phyloP scores from a whole-genome alignment of 179 eudicot species.

The Spinacia oleracea region DNA sequence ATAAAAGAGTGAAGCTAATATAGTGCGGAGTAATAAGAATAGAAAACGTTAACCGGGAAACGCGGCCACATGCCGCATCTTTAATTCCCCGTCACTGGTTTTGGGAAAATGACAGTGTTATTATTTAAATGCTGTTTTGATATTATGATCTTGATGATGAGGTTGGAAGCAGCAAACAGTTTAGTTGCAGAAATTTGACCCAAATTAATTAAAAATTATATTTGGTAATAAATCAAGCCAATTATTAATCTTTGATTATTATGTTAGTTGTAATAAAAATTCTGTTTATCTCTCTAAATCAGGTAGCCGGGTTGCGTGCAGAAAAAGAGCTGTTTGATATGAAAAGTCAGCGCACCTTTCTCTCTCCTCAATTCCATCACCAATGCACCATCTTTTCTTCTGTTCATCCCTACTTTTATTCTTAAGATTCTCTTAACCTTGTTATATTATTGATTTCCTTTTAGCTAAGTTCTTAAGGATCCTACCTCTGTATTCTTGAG shows the following conservation, averaged over 20 bases:
- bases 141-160: conserved; percentile 3
- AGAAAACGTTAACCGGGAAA: conserved; percentile 1
- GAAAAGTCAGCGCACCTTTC: conserved; percentile 36
- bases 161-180: background rate
- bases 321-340: conserved; percentile 13
- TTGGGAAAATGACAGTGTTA: background rate
- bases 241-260: conserved; percentile 6
- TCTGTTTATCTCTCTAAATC: conserved; percentile 3
- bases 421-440: background rate
- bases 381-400: background rate
- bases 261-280: background rate
- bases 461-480: too few species aligned
- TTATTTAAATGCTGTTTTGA: background rate
- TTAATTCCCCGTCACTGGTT: background rate
- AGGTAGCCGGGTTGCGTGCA: conserved; percentile 26
- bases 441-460: background rate
- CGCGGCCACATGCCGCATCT: conserved; percentile 5
- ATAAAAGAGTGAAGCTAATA: background rate
- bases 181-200: background rate
- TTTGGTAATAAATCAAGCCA: background rate
- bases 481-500: too few species aligned
- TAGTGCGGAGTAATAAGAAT: too few species aligned
- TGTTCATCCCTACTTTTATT: background rate
- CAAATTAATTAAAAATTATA: background rate
- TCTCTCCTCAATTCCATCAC: background rate